Conservation (phyloP, 2,329 filamentous ascomycete species). For the Ceratocystis cacaofunesta region DNA sequence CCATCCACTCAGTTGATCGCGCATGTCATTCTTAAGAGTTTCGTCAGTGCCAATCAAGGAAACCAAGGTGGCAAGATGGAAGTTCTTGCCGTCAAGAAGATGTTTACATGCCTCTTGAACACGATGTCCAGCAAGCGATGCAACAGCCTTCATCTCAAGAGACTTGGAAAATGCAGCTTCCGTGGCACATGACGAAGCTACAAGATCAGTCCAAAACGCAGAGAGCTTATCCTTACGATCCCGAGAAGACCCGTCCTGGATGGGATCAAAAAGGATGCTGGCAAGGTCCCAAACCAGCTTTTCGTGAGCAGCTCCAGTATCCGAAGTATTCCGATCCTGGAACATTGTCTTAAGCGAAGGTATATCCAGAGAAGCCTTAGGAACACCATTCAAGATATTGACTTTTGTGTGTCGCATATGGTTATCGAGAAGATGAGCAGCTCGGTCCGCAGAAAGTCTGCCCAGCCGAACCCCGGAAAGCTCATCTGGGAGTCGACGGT, state of each 20-base stretch:
- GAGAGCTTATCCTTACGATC: constrained; percentile 51
- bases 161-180: constrained; percentile 44
- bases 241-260: constrained; percentile 20
- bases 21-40: constrained; percentile 57
- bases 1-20: constrained; percentile 72
- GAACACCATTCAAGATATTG: constrained; percentile 40
- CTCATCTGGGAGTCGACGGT: constrained; percentile 46
- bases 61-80: constrained; percentile 70
- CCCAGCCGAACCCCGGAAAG: constrained; percentile 50
- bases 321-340: constrained; percentile 28
- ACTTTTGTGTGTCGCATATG: constrained; percentile 44
- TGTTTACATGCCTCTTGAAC: constrained; percentile 70
- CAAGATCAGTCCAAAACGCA: constrained; percentile 48
- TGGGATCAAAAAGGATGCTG: constrained; percentile 71
- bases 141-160: constrained; percentile 69
- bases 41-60: constrained; percentile 65
- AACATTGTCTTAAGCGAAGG: constrained; percentile 27
- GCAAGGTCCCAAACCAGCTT: constrained; percentile 72
- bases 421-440: constrained; percentile 37
- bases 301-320: constrained; percentile 44
- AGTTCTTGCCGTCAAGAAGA: constrained; percentile 60
- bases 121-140: constrained; percentile 63
- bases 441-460: constrained; percentile 44
- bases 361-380: constrained; percentile 37
- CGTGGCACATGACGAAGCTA: constrained; percentile 43